Evolutionary conservation across 2,329 filamentous ascomycete species (phyloP), one percentile per base, ranked within the genome.

Genomic region (Talaromyces pinophilus): DNA sequence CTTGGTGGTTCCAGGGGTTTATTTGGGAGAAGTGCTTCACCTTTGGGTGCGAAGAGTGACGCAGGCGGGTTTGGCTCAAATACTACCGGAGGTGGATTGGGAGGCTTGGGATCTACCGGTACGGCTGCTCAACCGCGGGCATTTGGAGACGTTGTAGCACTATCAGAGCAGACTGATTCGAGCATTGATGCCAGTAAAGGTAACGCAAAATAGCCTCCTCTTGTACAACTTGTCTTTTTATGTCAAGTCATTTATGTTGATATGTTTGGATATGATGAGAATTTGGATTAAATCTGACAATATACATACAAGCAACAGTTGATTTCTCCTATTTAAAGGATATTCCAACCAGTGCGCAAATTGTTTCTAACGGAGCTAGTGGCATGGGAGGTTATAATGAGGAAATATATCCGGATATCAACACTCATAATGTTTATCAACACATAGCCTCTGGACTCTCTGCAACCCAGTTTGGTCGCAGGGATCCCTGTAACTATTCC

Each of bases 301-400:
- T 48, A 13, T n/a, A 38, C 35, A 8, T 40, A 30, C 11, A 50
- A 60, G 8, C 1, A 25, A 40, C 28, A 42, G 44, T 60, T 10
- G 55, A 65, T 13, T 65, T 60, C 44, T 54, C 63, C 7, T 59
- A 60, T 17, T 42, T 60, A 4, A 52, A 60, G 11, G 33, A 52
- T 30, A 60, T 65, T 40, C 63, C 63, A 5, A 13, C 13, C 17
- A 59, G 52, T 46, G 17, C 6, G 19, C 15, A 48, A 1, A 19
- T 59, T 30, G 3, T 35, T n/a, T 35, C 44, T n/a, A 5, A 0
- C 1, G 15, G 2, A 30, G 8, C 22, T 19, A 5, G 3, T 44
- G 57, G 10, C 22, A 11, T 1, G 6, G 28, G 7, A n/a, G 38
- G 60, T 7, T 62, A 62, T 50, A 15, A 4, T 25, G 5, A 15